A percentile compares a stretch with the other conserved stretches of the same genome.
These are phyloP conservation scores for Phytophthora cajani DNA, from an alignment of 352 stramenopile species.

Conservation along the genomic window DNA sequence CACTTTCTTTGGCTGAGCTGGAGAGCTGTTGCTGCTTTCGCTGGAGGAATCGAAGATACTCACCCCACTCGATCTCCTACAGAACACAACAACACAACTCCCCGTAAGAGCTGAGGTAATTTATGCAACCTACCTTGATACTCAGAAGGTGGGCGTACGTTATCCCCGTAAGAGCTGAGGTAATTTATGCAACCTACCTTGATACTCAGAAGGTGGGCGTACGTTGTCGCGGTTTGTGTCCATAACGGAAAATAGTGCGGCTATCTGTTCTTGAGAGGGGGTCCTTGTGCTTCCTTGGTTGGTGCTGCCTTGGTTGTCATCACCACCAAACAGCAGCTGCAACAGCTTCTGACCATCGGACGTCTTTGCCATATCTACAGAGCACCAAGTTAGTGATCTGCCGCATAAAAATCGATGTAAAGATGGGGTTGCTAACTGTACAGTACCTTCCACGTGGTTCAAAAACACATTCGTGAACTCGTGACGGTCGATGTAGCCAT, in stretches of 20 bases:
- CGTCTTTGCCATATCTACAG: slow-evolving; percentile 45
- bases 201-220: not conserved
- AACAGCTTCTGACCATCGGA: slow-evolving; percentile 54
- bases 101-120: not conserved
- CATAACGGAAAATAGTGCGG: slow-evolving; percentile 55
- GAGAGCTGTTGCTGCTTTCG: slow-evolving; percentile 13
- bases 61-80: slow-evolving; percentile 60
- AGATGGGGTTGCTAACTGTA: not conserved
- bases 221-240: slow-evolving; percentile 62
- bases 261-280: slow-evolving; percentile 26
- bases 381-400: not conserved
- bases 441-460: slow-evolving; percentile 45
- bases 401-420: not conserved
- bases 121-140: too few species aligned
- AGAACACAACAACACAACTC: not conserved
- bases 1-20: not conserved
- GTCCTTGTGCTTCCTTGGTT: not conserved
- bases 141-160: too few species aligned
- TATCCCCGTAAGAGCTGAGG: not conserved
- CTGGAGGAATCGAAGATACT: slow-evolving; percentile 62
- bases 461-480: slow-evolving; percentile 67
- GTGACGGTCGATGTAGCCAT: slow-evolving; percentile 57
- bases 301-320: slow-evolving; percentile 5
- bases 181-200: too few species aligned
- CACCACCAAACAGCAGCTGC: slow-evolving; percentile 33